phyloP scores from a whole-genome alignment of 306 rosid species.

The Dryas alaskensis region DNA sequence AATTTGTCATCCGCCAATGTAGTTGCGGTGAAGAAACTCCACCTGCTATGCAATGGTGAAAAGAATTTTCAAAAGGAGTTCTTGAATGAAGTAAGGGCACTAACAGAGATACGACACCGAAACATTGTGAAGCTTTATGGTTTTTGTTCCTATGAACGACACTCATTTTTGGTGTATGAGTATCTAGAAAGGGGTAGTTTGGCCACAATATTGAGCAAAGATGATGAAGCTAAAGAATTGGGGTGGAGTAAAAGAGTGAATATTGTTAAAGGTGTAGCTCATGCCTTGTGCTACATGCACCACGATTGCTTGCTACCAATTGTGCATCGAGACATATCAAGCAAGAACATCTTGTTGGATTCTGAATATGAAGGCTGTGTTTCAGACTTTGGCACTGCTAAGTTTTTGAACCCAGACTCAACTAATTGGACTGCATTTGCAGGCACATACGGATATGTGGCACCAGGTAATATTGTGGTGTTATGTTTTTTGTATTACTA shows the following conservation, averaged over 20 bases:
- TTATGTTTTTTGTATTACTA: neutral
- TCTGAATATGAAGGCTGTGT: conserved; percentile 8
- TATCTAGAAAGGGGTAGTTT: conserved; percentile 19
- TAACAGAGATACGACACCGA: conserved; percentile 15
- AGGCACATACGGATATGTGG: conserved; percentile 23
- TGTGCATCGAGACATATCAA: conserved; percentile 17
- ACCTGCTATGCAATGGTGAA: neutral
- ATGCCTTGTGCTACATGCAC: conserved; percentile 26
- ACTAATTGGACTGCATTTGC: conserved; percentile 18
- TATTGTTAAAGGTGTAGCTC: conserved; percentile 16
- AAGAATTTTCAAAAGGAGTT: neutral
- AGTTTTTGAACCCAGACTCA: conserved; percentile 6
- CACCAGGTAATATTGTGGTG: conserved; percentile 8
- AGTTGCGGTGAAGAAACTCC: conserved; percentile 25
- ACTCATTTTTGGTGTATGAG: conserved; percentile 18
- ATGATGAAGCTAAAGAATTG: conserved; percentile 12
- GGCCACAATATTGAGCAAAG: neutral
- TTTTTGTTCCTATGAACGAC: conserved; percentile 4
- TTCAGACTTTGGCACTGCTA: conserved; percentile 24
- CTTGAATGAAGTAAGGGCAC: conserved; percentile 15
- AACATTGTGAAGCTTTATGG: conserved; percentile 24
- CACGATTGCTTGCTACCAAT: conserved; percentile 14
- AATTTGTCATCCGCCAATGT: neutral
- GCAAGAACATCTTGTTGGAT: conserved; percentile 22
- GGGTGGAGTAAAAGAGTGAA: conserved; percentile 23